Conservation (phyloP, 495 filamentous ascomycete species). For the Alectoria sarmentosa region DNA sequence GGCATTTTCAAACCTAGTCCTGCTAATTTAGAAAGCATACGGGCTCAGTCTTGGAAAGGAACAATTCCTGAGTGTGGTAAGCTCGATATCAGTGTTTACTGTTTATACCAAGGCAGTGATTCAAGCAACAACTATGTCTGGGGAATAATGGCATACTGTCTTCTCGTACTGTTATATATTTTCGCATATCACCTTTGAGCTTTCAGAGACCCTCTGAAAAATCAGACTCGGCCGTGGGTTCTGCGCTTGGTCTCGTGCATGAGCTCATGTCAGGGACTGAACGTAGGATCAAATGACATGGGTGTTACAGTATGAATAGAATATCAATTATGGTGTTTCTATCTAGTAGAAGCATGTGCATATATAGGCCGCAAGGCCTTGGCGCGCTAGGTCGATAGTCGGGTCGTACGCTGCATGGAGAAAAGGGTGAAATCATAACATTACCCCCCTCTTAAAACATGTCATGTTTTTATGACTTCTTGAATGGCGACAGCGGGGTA, state of each 20-base stretch:
- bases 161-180: constrained; percentile 1
- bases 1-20: constrained; percentile 9
- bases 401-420: no score
- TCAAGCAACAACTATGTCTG: constrained; percentile 1
- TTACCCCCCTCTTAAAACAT: no score
- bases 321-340: no score
- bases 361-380: no score
- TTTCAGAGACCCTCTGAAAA: constrained; percentile 1
- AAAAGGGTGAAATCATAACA: no score
- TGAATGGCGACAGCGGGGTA: no score
- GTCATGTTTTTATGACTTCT: no score
- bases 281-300: no score
- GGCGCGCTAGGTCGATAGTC: no score
- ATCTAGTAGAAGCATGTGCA: no score
- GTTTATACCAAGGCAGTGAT: not conserved
- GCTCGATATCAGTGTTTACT: constrained; percentile 2
- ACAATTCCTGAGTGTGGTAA: constrained; percentile 9
- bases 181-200: constrained; percentile 1
- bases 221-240: constrained; percentile 3
- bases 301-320: no score
- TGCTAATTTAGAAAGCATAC: constrained; percentile 1
- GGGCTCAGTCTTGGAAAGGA: not conserved
- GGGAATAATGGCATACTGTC: constrained; percentile 6
- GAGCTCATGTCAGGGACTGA: no score
- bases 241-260: not conserved